Percentiles rank a stretch among this genome's conserved stretches.
Conservation (phyloP, 2,329 filamentous ascomycete species). For the Aspergillus texensis region DNA sequence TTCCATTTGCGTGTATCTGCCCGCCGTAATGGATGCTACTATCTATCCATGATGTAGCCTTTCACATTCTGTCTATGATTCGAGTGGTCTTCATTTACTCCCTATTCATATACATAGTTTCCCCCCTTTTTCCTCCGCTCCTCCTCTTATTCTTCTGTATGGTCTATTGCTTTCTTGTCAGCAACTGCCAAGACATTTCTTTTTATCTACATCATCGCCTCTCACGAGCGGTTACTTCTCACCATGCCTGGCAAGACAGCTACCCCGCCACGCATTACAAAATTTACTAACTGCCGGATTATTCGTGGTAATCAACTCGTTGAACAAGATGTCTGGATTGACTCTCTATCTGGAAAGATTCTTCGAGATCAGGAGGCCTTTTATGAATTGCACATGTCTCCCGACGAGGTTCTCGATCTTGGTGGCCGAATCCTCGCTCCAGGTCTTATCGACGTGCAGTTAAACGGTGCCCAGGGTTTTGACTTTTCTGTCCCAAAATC, state of each 20-base stretch:
- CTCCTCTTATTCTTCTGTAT: not conserved
- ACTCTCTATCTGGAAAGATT: slow-evolving; percentile 78
- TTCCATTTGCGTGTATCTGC: not conserved
- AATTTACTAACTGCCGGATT: slow-evolving; percentile 85
- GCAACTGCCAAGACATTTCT: slow-evolving; percentile 14
- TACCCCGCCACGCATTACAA: slow-evolving; percentile 64
- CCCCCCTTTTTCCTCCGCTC: not conserved
- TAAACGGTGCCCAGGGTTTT: slow-evolving; percentile 91
- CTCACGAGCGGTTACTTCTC: not conserved
- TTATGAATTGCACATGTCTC: slow-evolving; percentile 51
- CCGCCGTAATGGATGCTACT: slow-evolving; percentile 8
- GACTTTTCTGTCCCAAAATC: slow-evolving; percentile 80
- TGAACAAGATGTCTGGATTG: slow-evolving; percentile 84
- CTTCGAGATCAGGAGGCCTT: slow-evolving; percentile 68
- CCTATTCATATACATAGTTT: not conserved
- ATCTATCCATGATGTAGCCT: slow-evolving; percentile 10
- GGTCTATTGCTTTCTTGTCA: slow-evolving; percentile 26
- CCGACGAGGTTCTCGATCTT: slow-evolving; percentile 77
- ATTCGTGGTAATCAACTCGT: slow-evolving; percentile 70
- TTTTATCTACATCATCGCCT: slow-evolving; percentile 20
- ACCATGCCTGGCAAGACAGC: slow-evolving; percentile 41
- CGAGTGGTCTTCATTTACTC: not conserved
- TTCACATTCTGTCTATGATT: not conserved
- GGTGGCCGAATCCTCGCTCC: slow-evolving; percentile 81
- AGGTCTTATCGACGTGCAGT: slow-evolving; percentile 86